Evolutionary conservation across 768 basidiomycete genomes (phyloP).

Genomic region (Boletus rubroflammeus): DNA sequence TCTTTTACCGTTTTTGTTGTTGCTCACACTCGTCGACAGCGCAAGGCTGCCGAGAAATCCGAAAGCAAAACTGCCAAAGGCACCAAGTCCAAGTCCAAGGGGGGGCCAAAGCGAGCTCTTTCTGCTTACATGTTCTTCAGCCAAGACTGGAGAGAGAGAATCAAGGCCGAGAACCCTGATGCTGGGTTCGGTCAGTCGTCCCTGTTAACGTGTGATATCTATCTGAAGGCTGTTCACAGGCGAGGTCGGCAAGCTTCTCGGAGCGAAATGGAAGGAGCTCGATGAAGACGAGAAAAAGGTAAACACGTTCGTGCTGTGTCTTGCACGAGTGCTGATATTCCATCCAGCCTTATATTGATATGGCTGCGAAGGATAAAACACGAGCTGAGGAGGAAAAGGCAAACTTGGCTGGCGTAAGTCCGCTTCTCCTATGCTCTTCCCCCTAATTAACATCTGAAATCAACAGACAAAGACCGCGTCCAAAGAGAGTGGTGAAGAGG

Average conservation of each 20-base stretch:
- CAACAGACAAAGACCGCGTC: constrained; percentile 30
- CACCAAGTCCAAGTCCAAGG: constrained; percentile 73
- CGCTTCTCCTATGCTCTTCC: background rate
- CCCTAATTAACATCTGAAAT: background rate
- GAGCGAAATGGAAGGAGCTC: constrained; percentile 96
- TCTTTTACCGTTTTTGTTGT: background rate
- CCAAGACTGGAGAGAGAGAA: constrained; percentile 91
- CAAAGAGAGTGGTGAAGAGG: constrained; percentile 38
- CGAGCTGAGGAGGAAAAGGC: constrained; percentile 82
- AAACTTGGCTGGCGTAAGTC: constrained; percentile 38
- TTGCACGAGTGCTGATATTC: constrained; percentile 4
- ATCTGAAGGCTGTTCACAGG: constrained; percentile 40
- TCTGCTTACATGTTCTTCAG: constrained; percentile 99
- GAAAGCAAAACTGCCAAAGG: constrained; percentile 47
- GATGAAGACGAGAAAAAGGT: constrained; percentile 91
- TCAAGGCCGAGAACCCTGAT: constrained; percentile 95
- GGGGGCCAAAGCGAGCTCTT: constrained; percentile 78
- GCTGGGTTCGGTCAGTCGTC: constrained; percentile 75
- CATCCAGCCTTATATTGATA: constrained; percentile 78
- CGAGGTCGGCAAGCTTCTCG: constrained; percentile 92
- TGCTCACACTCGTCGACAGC: constrained; percentile 38
- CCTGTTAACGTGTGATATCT: background rate
- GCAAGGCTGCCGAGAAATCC: constrained; percentile 73
- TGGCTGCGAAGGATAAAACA: constrained; percentile 82
- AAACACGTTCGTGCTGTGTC: constrained; percentile 9